phyloP scores from a whole-genome alignment of 345 rosid genomes.

The Populus pruinosa region DNA sequence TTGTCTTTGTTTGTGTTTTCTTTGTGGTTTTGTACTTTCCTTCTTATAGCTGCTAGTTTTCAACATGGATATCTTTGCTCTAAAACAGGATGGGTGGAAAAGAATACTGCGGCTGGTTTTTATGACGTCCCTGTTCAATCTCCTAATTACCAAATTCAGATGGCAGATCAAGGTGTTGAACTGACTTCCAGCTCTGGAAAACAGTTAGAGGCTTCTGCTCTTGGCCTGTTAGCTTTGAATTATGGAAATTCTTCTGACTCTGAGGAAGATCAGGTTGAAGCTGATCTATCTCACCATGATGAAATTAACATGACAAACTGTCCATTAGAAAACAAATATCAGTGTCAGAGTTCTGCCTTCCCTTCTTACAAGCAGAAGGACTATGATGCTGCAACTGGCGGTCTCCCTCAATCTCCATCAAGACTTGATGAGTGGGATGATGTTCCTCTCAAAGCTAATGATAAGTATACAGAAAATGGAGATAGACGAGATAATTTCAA shows the following conservation, averaged over 20 bases:
- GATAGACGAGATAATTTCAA: conserved; percentile 11
- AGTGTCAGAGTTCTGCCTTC: conserved; percentile 16
- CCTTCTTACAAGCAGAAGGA: conserved; percentile 22
- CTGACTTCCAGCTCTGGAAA: conserved; percentile 28
- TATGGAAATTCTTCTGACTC: conserved; percentile 94
- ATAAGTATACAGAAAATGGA: conserved; percentile 30
- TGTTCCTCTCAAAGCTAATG: conserved; percentile 27
- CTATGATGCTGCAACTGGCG: conserved; percentile 21
- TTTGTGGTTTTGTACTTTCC: background rate
- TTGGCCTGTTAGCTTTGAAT: conserved; percentile 67
- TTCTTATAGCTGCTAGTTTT: conserved; percentile 6
- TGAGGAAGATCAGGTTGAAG: conserved; percentile 58
- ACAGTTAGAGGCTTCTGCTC: conserved; percentile 50
- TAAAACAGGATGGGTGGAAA: conserved; percentile 43
- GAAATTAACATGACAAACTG: conserved; percentile 25
- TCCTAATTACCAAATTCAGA: conserved; percentile 28
- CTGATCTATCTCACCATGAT: conserved; percentile 28
- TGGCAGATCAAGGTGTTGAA: conserved; percentile 32
- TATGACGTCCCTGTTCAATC: conserved; percentile 49
- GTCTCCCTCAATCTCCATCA: conserved; percentile 11
- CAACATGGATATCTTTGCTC: conserved; percentile 10
- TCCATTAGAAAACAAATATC: conserved; percentile 26
- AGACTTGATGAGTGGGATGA: conserved; percentile 26
- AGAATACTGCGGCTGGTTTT: conserved; percentile 30
- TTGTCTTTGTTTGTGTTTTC: background rate